phyloP scores from a whole-genome alignment of 2,329 filamentous ascomycete species.

The Exophiala bonariae region DNA sequence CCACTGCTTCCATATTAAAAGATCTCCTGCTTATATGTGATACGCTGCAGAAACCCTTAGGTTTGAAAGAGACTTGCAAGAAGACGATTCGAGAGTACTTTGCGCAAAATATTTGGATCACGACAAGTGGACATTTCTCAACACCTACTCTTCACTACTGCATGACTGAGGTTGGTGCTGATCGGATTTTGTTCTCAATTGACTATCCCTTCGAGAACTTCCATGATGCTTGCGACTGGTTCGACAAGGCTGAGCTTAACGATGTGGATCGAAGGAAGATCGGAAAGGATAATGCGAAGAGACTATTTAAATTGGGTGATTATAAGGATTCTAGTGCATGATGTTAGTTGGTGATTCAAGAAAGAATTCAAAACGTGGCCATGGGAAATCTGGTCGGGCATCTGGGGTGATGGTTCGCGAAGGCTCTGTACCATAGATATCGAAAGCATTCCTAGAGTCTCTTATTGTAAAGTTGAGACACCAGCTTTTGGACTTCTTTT shows the following conservation, averaged over 20 bases:
- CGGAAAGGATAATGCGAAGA: slow-evolving; percentile 53
- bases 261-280: slow-evolving; percentile 51
- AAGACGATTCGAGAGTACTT: slow-evolving; percentile 39
- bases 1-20: too few relatives aligned
- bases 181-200: slow-evolving; percentile 43
- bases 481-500: too few relatives aligned
- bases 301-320: slow-evolving; percentile 37
- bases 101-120: slow-evolving; percentile 41
- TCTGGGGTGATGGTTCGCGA: too few relatives aligned
- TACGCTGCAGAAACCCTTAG: slow-evolving; percentile 22
- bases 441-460: too few relatives aligned
- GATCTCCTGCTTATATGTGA: too few relatives aligned
- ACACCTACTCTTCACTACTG: slow-evolving; percentile 39
- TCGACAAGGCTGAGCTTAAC: slow-evolving; percentile 36
- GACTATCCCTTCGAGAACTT: slow-evolving; percentile 34
- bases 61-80: slow-evolving; percentile 36
- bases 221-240: slow-evolving; percentile 30
- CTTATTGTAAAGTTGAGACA: too few relatives aligned
- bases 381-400: too few relatives aligned
- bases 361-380: too few relatives aligned
- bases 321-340: slow-evolving; percentile 17
- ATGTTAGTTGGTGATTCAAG: too few relatives aligned
- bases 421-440: too few relatives aligned
- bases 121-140: slow-evolving; percentile 40
- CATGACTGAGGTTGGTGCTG: slow-evolving; percentile 39